phyloP scores from a whole-genome alignment of 352 stramenopile genomes.

The Phytopythium mirpurense region DNA sequence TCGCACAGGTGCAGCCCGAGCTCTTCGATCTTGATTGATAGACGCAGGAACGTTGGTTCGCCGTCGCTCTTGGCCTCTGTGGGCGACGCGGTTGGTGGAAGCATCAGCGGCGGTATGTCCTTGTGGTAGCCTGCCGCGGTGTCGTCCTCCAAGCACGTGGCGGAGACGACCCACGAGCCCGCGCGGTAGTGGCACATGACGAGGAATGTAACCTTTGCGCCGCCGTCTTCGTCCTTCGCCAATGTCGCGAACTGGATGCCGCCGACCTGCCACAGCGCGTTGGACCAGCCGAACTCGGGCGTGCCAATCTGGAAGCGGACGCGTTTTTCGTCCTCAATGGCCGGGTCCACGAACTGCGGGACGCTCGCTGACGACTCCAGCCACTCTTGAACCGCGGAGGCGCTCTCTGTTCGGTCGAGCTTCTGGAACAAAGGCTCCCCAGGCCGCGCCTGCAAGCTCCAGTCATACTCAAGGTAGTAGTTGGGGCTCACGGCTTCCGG shows the following conservation, averaged over 20 bases:
- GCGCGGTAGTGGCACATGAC: slow-evolving; percentile 62
- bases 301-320: slow-evolving; percentile 68
- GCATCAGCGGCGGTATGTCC: slow-evolving; percentile 9
- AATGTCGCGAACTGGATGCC: slow-evolving; percentile 83
- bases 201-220: slow-evolving; percentile 41
- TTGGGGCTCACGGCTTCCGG: slow-evolving; percentile 47
- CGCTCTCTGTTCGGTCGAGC: neutral
- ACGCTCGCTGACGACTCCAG: slow-evolving; percentile 21
- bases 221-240: slow-evolving; percentile 8
- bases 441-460: slow-evolving; percentile 33
- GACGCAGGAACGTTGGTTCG: slow-evolving; percentile 22
- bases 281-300: slow-evolving; percentile 65
- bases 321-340: slow-evolving; percentile 10
- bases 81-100: slow-evolving; percentile 13
- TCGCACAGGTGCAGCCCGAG: slow-evolving; percentile 62
- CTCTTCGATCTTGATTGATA: slow-evolving; percentile 33
- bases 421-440: neutral
- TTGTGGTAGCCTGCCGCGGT: slow-evolving; percentile 10
- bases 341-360: neutral
- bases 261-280: slow-evolving; percentile 70
- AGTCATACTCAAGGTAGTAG: slow-evolving; percentile 77
- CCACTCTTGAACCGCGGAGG: slow-evolving; percentile 23
- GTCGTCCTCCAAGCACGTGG: slow-evolving; percentile 62
- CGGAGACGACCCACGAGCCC: slow-evolving; percentile 63
- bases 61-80: slow-evolving; percentile 6